Evolutionary conservation across 179 eudicot species (phyloP).

Genomic region (Beta lomatogona): DNA sequence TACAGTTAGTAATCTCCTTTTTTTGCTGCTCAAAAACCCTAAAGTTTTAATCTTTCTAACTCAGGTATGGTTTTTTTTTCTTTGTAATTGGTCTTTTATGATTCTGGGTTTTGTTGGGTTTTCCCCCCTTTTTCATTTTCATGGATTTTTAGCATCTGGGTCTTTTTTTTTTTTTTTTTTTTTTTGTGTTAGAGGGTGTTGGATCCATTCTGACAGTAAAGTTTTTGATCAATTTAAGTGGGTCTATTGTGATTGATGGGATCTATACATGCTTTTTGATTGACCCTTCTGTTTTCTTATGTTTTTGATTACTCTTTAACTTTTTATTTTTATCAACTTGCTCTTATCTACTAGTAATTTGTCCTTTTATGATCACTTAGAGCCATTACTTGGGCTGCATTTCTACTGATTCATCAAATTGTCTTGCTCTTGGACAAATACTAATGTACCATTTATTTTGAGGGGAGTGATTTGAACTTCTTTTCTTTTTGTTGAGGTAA

Average conservation of each 20-base stretch:
- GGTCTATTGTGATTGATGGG: slow-evolving; percentile 53
- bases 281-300: slow-evolving; percentile 49
- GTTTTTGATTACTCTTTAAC: slow-evolving; percentile 26
- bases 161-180: slow-evolving; percentile 34
- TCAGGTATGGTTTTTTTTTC: slow-evolving; percentile 43
- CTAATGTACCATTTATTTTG: slow-evolving; percentile 19
- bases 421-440: slow-evolving; percentile 19
- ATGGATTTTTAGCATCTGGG: slow-evolving; percentile 54
- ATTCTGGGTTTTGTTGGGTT: slow-evolving; percentile 30
- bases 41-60: slow-evolving; percentile 61
- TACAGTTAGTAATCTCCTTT: slow-evolving; percentile 27
- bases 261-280: slow-evolving; percentile 55
- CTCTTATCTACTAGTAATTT: slow-evolving; percentile 31
- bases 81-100: slow-evolving; percentile 3
- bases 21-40: slow-evolving; percentile 42
- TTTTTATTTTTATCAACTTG: slow-evolving; percentile 30
- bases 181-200: slow-evolving; percentile 29
- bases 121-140: neutral
- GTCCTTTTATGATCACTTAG: slow-evolving; percentile 27
- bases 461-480: neutral
- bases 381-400: slow-evolving; percentile 22
- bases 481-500: slow-evolving; percentile 10
- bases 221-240: slow-evolving; percentile 43
- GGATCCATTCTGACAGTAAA: slow-evolving; percentile 40
- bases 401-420: slow-evolving; percentile 26